Evolutionary conservation across 129 eudicot genomes (phyloP).

Genomic region (carrot (Daucus carota)): DNA sequence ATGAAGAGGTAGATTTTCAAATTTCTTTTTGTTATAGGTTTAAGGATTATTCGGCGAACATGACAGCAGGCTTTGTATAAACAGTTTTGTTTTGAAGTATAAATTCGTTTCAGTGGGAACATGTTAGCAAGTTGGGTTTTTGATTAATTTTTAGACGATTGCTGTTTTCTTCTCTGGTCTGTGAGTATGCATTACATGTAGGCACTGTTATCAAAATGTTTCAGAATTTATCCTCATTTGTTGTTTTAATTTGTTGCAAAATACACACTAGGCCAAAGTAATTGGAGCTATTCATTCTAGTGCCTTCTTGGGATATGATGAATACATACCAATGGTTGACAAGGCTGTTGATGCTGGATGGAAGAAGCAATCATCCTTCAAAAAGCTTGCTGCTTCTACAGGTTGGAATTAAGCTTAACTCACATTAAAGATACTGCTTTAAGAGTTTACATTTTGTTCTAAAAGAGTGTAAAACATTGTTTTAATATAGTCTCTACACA

Average conservation of each 20-base stretch:
- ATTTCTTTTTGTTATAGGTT: neutral
- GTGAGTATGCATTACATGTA: too few species aligned
- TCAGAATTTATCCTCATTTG: conserved; percentile 5
- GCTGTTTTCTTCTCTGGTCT: neutral
- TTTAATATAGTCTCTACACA: neutral
- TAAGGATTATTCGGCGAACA: neutral
- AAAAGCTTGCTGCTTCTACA: conserved; percentile 36
- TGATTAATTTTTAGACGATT: neutral
- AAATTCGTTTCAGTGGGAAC: neutral
- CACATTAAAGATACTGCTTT: neutral
- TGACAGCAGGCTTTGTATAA: neutral
- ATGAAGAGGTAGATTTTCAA: conserved; percentile 61
- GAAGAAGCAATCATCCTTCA: conserved; percentile 60
- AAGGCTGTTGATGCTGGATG: conserved; percentile 95
- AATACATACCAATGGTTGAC: conserved; percentile 96
- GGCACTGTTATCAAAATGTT: neutral
- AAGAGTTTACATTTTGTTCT: neutral
- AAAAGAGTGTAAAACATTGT: neutral
- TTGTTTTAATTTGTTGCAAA: neutral
- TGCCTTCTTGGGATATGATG: conserved; percentile 79
- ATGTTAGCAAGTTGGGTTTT: neutral
- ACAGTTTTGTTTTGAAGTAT: neutral
- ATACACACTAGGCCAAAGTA: conserved; percentile 56
- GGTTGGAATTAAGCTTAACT: conserved; percentile 28
- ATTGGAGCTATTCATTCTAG: conserved; percentile 47